Evolutionary conservation across 2,329 filamentous ascomycete species (phyloP).

Genomic region (Ophiocordyceps polyrhachis-furcata): DNA sequence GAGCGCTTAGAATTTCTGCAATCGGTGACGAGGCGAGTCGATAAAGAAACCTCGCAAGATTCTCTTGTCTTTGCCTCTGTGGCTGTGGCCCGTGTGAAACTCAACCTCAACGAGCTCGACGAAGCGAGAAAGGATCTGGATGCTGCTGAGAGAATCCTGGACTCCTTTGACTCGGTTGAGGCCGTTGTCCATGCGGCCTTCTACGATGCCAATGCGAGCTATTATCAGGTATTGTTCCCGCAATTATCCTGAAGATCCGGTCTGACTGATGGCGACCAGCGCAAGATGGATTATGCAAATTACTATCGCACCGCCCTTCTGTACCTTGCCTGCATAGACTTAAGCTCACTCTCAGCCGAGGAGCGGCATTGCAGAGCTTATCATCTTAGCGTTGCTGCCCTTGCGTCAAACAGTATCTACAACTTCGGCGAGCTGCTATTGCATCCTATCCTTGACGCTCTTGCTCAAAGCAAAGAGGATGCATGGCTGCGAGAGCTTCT

Average conservation of each 20-base stretch:
- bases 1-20: slow-evolving; percentile 76
- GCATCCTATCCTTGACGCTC: slow-evolving; percentile 81
- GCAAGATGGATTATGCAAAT: slow-evolving; percentile 79
- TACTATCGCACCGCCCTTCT: slow-evolving; percentile 97
- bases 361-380: slow-evolving; percentile 76
- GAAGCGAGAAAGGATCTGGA: slow-evolving; percentile 75
- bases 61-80: slow-evolving; percentile 88
- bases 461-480: slow-evolving; percentile 50
- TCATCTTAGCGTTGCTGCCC: slow-evolving; percentile 77
- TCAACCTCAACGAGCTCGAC: slow-evolving; percentile 62
- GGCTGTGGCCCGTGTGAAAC: slow-evolving; percentile 72
- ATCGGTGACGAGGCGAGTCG: slow-evolving; percentile 68
- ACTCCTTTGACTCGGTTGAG: slow-evolving; percentile 87
- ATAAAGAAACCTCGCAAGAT: slow-evolving; percentile 85
- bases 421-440: slow-evolving; percentile 98
- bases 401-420: slow-evolving; percentile 92
- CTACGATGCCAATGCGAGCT: slow-evolving; percentile 86
- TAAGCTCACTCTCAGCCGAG: slow-evolving; percentile 50
- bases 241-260: neutral
- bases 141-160: slow-evolving; percentile 69
- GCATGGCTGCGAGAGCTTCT: slow-evolving; percentile 89
- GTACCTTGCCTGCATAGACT: slow-evolving; percentile 88
- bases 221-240: slow-evolving; percentile 49
- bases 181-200: slow-evolving; percentile 90
- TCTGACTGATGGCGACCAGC: slow-evolving; percentile 8